Conservation (phyloP, 106 monocot genomes). For the Allium sativum region DNA sequence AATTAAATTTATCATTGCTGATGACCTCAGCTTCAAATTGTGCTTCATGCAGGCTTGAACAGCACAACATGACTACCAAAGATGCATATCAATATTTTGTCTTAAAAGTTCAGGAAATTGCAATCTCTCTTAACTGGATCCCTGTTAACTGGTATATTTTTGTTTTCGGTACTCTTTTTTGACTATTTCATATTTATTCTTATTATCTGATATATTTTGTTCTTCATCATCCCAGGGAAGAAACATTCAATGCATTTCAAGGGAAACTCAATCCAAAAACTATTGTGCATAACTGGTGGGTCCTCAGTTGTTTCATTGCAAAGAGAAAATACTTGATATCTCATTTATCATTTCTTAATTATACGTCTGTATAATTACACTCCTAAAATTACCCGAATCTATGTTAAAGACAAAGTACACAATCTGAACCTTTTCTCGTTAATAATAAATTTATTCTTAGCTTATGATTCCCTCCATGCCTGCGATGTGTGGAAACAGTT, state of each 20-base stretch:
- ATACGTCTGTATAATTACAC: too few species aligned
- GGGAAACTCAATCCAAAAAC: constrained; percentile 78
- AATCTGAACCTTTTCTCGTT: neutral
- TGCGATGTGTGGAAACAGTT: too few species aligned
- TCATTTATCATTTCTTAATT: too few species aligned
- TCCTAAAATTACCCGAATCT: neutral
- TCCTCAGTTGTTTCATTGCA: constrained; percentile 5
- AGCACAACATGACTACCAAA: constrained; percentile 68
- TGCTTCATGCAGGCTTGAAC: constrained; percentile 51
- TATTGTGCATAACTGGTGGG: constrained; percentile 89
- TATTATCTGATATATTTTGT: neutral
- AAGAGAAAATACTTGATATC: neutral
- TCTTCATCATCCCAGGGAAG: constrained; percentile 59
- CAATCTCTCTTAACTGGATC: constrained; percentile 57
- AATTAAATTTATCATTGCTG: too few species aligned
- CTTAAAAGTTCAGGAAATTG: constrained; percentile 86
- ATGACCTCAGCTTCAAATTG: neutral
- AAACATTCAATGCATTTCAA: constrained; percentile 80
- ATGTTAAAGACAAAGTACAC: neutral
- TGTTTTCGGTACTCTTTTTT: neutral
- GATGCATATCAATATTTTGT: constrained; percentile 96
- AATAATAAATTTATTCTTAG: neutral
- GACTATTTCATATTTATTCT: neutral
- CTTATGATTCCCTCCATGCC: too few species aligned
- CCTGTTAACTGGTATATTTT: constrained; percentile 82